Base-by-base conservation (phyloP, 2,329 filamentous ascomycete species). In the Aspergillus uvarum region DNA sequence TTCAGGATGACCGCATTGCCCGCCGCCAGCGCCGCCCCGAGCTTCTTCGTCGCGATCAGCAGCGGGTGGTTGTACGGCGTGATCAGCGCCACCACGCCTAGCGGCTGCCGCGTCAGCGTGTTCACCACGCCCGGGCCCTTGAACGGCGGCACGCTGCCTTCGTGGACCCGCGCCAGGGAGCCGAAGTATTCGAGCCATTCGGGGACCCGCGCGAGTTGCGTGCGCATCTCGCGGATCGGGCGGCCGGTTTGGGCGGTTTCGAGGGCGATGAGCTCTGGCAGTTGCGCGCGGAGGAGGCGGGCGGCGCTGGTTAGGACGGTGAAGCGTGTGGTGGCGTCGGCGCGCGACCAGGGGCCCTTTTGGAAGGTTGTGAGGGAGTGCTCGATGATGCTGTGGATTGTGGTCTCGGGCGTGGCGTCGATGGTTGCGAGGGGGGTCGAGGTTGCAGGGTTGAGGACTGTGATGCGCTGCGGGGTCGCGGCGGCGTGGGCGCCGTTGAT, bases 121-220 rank as follows among this genome's bases (percentile, higher is more conserved):
- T 77, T 77, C 50, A 76, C 71, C 2, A 77, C 67, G 5, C 7
- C 7, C 26, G 73, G 74, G 0, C 75, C 76, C 42, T 71, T 77
- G 2, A 88, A 90, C 0, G 89, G 88, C 1, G 90, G 79, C 0
- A 91, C 84, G 2, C 85, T 76, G 2, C 86, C 82, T 73, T 90
- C 86, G 68, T 89, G 86, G 1, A 85, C 87, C n/a, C 88, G 83
- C 32, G 89, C 80, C 1, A 90, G 70, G 0, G 87, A 81, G 1
- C 87, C 87, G 68, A 88, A 91, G 76, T 91, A 91, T 61, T 84
- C 85, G 74, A 91, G 86, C 88, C 88, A 91, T 60, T 74, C 73
- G 4, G 75, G 72, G 2, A 77, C 66, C 48, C 85, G 84, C 1
- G 86, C 82, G 0, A 91, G 79, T 70, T 91, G 89, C 1, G 88